A percentile compares a stretch with the other conserved stretches of the same genome.
Conservation (phyloP, 768 basidiomycete species). For the Lentinula raphanica region DNA sequence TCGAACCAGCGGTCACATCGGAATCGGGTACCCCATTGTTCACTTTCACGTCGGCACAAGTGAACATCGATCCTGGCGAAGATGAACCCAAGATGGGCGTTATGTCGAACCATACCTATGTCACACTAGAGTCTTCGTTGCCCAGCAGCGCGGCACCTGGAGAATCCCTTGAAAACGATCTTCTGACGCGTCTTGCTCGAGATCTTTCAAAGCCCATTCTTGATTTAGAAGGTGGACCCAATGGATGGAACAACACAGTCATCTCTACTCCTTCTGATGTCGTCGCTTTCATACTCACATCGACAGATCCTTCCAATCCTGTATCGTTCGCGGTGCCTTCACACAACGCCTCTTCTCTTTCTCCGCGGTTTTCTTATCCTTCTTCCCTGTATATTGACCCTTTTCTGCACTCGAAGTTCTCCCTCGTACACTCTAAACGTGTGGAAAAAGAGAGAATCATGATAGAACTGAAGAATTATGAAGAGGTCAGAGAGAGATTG, state of each 20-base stretch:
- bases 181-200: not conserved
- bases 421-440: not conserved
- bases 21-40: not conserved
- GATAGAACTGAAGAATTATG: not conserved
- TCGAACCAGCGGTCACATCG: not conserved
- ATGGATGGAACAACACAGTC: not conserved
- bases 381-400: not conserved
- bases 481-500: not conserved
- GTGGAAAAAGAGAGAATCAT: not conserved
- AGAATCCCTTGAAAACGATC: not conserved
- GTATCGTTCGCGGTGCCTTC: not conserved
- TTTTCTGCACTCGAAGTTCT: not conserved
- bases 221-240: not conserved
- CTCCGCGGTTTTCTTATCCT: not conserved
- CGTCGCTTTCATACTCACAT: not conserved
- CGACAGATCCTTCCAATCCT: not conserved
- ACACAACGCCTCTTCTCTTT: not conserved
- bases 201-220: not conserved
- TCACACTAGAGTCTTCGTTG: not conserved
- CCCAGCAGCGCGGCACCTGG: not conserved
- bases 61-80: not conserved
- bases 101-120: not conserved
- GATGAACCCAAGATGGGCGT: not conserved
- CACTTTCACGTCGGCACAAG: not conserved
- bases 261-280: constrained; percentile 1